Evolutionary conservation across 2,329 filamentous ascomycete species (phyloP).

Genomic region (Sordariomycetes sp.): DNA sequence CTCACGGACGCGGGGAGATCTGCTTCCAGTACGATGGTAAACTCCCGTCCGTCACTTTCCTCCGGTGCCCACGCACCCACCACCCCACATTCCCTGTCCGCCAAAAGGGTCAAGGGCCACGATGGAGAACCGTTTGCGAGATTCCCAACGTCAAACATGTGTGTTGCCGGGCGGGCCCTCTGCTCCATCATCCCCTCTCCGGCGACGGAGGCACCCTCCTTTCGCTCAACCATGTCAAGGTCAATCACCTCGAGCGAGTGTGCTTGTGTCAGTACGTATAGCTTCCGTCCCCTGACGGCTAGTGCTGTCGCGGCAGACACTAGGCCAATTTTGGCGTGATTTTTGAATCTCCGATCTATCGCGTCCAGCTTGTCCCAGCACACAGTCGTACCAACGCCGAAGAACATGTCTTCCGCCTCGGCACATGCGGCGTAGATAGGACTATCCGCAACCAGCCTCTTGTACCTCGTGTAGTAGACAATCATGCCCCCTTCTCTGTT

Average conservation of each 20-base stretch:
- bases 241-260: slow-evolving; percentile 45
- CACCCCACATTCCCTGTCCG: slow-evolving; percentile 31
- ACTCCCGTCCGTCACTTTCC: slow-evolving; percentile 22
- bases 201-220: slow-evolving; percentile 17
- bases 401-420: slow-evolving; percentile 41
- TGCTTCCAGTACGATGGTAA: slow-evolving; percentile 39
- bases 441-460: slow-evolving; percentile 23
- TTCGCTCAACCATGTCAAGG: slow-evolving; percentile 22
- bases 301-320: slow-evolving; percentile 39
- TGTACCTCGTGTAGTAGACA: slow-evolving; percentile 40
- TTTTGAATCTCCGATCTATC: slow-evolving; percentile 34
- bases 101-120: slow-evolving; percentile 31
- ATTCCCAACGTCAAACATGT: slow-evolving; percentile 31
- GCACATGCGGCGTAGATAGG: slow-evolving; percentile 44
- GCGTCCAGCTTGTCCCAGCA: slow-evolving; percentile 42
- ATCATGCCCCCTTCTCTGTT: slow-evolving; percentile 17
- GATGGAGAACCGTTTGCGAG: slow-evolving; percentile 11
- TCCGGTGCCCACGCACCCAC: slow-evolving; percentile 37
- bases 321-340: slow-evolving; percentile 30
- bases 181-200: slow-evolving; percentile 27
- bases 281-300: slow-evolving; percentile 28
- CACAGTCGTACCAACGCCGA: slow-evolving; percentile 37
- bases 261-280: slow-evolving; percentile 35
- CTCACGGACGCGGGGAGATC: slow-evolving; percentile 42
- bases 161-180: slow-evolving; percentile 25